Percentiles rank a stretch among this genome's conserved stretches.
Conservation (phyloP, 495 filamentous ascomycete species). For the Penicillium fimorum region DNA sequence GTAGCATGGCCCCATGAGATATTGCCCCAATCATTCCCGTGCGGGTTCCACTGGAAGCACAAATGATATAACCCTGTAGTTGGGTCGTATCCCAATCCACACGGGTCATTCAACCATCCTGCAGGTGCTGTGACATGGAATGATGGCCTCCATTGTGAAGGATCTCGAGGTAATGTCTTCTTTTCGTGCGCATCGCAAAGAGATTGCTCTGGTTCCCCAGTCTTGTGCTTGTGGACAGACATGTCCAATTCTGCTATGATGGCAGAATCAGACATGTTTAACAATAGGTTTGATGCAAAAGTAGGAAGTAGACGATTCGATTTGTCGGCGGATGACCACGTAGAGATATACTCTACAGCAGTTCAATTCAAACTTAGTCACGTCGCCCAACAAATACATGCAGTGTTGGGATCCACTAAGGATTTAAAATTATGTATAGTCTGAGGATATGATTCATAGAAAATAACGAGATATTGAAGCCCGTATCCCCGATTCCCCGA, state of each 20-base stretch:
- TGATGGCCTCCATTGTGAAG: constrained; percentile 43
- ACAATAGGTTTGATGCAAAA: neutral
- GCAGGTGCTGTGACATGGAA: constrained; percentile 54
- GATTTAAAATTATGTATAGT: neutral
- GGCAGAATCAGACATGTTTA: neutral
- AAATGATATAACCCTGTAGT: constrained; percentile 40
- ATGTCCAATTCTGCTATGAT: neutral
- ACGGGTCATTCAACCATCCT: constrained; percentile 60
- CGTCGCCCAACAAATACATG: neutral
- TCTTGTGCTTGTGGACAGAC: neutral
- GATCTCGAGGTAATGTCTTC: neutral
- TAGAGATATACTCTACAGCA: neutral
- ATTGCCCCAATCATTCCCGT: constrained; percentile 45
- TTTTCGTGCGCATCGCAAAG: constrained; percentile 1
- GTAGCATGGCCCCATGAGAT: constrained; percentile 47
- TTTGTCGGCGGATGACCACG: neutral
- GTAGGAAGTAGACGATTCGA: neutral
- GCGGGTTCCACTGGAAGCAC: constrained; percentile 50
- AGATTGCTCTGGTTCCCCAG: neutral
- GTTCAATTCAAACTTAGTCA: neutral
- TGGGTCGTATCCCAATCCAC: constrained; percentile 54
- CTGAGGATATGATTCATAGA: neutral
- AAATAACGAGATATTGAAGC: neutral
- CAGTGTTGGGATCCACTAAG: neutral
- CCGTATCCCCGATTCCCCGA: neutral